Percentiles rank a stretch among this genome's conserved stretches.
These are phyloP conservation scores for Citrus hindsii DNA, from an alignment of 345 rosid species.

Conservation along the genomic window DNA sequence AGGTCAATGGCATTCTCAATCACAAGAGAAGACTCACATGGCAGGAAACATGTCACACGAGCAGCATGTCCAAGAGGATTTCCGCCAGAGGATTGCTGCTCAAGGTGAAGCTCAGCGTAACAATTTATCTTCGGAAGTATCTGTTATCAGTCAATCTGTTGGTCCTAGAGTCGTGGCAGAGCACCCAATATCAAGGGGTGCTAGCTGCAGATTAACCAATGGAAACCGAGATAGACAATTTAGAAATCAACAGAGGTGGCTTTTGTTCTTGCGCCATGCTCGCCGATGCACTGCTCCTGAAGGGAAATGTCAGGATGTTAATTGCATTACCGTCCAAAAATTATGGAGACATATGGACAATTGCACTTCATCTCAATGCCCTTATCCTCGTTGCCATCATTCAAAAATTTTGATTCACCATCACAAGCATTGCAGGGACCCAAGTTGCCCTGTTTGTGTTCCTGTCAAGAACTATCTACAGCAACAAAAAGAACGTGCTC, in stretches of 20 bases:
- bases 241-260: conserved; percentile 79
- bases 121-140: conserved; percentile 58
- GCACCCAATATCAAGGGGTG: conserved; percentile 39
- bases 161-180: conserved; percentile 45
- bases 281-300: conserved; percentile 71
- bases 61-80: conserved; percentile 74
- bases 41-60: conserved; percentile 49
- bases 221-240: conserved; percentile 56
- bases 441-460: conserved; percentile 83
- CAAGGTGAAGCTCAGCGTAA: conserved; percentile 80
- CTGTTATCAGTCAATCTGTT: conserved; percentile 39
- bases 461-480: conserved; percentile 63
- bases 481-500: conserved; percentile 51
- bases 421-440: conserved; percentile 58
- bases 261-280: conserved; percentile 85
- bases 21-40: conserved; percentile 48
- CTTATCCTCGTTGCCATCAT: conserved; percentile 72
- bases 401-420: conserved; percentile 67
- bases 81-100: conserved; percentile 63
- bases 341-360: conserved; percentile 76
- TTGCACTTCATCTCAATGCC: conserved; percentile 56
- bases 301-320: conserved; percentile 70
- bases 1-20: conserved; percentile 62
- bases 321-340: conserved; percentile 58
- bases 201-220: conserved; percentile 46